phyloP scores from a whole-genome alignment of 2,329 filamentous ascomycete species.

The Colletotrichum horii region DNA sequence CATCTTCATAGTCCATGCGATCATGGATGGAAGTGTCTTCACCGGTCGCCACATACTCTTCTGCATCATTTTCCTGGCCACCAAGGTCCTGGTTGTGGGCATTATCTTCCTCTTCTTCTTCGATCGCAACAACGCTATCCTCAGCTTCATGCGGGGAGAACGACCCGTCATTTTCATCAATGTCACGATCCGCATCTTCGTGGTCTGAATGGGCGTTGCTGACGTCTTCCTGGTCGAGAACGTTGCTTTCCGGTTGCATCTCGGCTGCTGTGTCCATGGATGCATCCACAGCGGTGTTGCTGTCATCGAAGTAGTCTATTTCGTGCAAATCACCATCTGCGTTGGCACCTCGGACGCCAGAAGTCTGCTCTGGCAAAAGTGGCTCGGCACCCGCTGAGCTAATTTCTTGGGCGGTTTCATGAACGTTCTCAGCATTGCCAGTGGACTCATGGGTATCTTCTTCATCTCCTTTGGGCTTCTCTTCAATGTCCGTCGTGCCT shows the following conservation, averaged over 20 bases:
- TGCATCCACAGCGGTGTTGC: constrained; percentile 34
- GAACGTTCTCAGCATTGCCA: constrained; percentile 12
- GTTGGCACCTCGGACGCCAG: not conserved
- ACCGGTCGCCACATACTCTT: constrained; percentile 5
- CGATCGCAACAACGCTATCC: not conserved
- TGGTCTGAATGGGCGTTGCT: not conserved
- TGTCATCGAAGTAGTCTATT: constrained; percentile 39
- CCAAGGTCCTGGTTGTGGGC: not conserved
- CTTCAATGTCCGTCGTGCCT: not conserved
- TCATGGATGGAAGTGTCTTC: constrained; percentile 3
- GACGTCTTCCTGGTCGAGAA: not conserved
- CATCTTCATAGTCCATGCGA: constrained; percentile 10
- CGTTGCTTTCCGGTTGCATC: not conserved
- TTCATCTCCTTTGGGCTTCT: not conserved
- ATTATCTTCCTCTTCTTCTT: not conserved
- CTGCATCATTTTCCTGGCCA: not conserved
- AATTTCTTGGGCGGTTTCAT: not conserved
- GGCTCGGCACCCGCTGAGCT: not conserved
- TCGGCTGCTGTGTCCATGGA: not conserved
- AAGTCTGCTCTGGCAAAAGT: constrained; percentile 4
- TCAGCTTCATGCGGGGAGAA: not conserved
- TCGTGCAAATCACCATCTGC: constrained; percentile 27
- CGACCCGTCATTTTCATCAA: not conserved
- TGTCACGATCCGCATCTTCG: not conserved
- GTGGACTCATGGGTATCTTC: constrained; percentile 23